A percentile compares a stretch with the other conserved stretches of the same genome.
Conservation (phyloP, 2,329 filamentous ascomycete species). For the Curvularia sp. region DNA sequence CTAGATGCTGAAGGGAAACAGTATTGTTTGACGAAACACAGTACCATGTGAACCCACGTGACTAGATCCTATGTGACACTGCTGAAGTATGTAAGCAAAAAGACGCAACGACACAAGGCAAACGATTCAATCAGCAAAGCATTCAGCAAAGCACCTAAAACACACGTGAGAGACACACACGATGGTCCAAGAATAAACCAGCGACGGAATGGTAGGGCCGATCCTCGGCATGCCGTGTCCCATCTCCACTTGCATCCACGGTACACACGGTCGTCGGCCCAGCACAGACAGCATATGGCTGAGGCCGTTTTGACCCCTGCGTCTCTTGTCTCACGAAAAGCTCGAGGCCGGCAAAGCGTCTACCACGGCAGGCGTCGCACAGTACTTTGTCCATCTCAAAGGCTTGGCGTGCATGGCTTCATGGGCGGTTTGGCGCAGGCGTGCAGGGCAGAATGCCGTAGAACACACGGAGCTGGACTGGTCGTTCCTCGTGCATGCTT, state of each 20-base stretch:
- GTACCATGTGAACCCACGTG: not conserved
- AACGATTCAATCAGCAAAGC: not conserved
- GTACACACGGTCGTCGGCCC: not conserved
- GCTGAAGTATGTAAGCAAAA: too few relatives aligned
- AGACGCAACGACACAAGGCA: too few relatives aligned
- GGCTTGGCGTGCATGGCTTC: not conserved
- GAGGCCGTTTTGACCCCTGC: slow-evolving; percentile 5
- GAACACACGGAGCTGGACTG: slow-evolving; percentile 18
- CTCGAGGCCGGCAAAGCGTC: slow-evolving; percentile 4
- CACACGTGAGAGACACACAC: not conserved
- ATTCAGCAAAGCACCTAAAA: too few relatives aligned
- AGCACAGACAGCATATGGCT: not conserved
- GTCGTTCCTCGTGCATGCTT: slow-evolving; percentile 21
- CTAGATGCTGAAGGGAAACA: too few relatives aligned
- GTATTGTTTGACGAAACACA: too few relatives aligned
- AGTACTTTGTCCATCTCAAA: not conserved
- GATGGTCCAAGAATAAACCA: slow-evolving; percentile 1
- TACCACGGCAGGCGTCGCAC: slow-evolving; percentile 1
- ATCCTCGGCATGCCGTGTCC: slow-evolving; percentile 1
- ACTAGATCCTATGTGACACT: not conserved
- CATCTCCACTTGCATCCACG: slow-evolving; percentile 1
- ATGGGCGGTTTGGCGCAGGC: slow-evolving; percentile 10
- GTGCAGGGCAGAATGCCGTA: slow-evolving; percentile 9
- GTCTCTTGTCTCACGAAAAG: not conserved
- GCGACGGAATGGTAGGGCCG: slow-evolving; percentile 6